Conservation (phyloP, 2,329 filamentous ascomycete genomes). For the Graphium sp. region DNA sequence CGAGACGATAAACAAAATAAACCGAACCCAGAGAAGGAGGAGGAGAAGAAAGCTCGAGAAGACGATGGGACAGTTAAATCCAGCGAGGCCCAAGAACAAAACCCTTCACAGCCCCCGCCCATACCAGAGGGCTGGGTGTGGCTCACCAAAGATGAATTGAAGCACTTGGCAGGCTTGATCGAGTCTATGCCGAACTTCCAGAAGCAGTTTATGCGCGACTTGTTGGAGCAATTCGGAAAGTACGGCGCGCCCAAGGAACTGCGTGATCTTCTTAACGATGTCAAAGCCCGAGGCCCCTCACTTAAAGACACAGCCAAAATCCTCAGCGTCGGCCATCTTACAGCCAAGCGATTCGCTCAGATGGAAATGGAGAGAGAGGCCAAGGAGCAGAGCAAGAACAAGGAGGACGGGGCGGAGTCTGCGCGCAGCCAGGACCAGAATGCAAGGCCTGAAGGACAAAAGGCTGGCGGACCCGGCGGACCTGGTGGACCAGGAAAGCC, state of each 20-base stretch:
- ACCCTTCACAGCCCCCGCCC: too few relatives aligned
- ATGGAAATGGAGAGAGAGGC: conserved; percentile 6
- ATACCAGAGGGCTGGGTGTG: conserved; percentile 29
- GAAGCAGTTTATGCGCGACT: conserved; percentile 37
- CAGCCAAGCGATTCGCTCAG: conserved; percentile 25
- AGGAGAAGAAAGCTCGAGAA: conserved; percentile 7
- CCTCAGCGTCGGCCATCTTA: conserved; percentile 34
- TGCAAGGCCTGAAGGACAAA: too few relatives aligned
- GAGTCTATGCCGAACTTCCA: conserved; percentile 47
- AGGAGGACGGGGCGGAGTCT: conserved; percentile 9
- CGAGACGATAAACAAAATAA: conserved; percentile 15
- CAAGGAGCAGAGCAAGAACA: conserved; percentile 5
- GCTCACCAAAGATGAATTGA: conserved; percentile 24
- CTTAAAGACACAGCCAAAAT: conserved; percentile 40
- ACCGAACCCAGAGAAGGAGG: conserved; percentile 9
- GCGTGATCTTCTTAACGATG: conserved; percentile 35
- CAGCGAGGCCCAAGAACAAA: background rate
- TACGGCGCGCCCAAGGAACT: conserved; percentile 56
- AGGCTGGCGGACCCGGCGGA: conserved; percentile 9
- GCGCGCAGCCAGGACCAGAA: too few relatives aligned
- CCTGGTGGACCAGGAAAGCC: conserved; percentile 18
- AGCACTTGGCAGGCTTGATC: conserved; percentile 41
- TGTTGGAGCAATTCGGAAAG: conserved; percentile 45
- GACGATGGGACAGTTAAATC: background rate
- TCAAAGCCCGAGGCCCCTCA: conserved; percentile 31